Conservation (phyloP, 169 alveolate species). For the Eimeria sp. region DNA sequence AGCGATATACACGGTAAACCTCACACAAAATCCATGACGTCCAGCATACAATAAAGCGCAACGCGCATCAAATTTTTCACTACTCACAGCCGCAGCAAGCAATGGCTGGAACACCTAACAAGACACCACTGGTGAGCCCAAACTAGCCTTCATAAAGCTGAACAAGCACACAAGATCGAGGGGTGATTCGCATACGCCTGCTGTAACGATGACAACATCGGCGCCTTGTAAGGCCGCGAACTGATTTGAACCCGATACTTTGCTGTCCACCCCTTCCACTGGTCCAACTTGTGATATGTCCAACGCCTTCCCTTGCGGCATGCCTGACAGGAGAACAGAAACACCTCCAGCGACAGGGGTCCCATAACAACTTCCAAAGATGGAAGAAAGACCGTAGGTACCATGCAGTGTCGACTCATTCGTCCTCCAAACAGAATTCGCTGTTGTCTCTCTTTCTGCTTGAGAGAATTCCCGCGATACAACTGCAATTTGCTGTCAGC, state of each 20-base stretch:
- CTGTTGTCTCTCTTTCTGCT: not conserved
- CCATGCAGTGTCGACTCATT: not conserved
- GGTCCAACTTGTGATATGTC: constrained; percentile 90
- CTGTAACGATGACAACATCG: constrained; percentile 92
- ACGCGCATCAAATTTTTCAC: no score
- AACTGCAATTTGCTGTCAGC: not conserved
- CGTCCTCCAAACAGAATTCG: not conserved
- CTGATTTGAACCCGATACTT: constrained; percentile 87
- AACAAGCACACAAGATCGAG: not conserved
- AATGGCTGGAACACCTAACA: not conserved
- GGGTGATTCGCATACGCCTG: constrained; percentile 87
- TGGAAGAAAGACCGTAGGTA: not conserved
- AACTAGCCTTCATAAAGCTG: not conserved
- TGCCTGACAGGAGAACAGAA: constrained; percentile 43
- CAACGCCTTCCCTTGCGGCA: constrained; percentile 92
- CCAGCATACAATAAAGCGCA: no score
- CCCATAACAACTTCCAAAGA: not conserved
- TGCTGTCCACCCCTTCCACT: constrained; percentile 86
- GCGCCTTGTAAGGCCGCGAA: constrained; percentile 88
- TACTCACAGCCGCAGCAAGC: not conserved
- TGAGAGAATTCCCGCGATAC: not conserved
- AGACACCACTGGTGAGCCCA: not conserved
- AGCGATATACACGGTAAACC: no score
- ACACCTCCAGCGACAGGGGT: not conserved
- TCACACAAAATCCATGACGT: no score